A percentile compares a stretch with the other conserved stretches of the same genome.
Conservation (phyloP, 176 grass and related monocot species). For the Secale cereale region DNA sequence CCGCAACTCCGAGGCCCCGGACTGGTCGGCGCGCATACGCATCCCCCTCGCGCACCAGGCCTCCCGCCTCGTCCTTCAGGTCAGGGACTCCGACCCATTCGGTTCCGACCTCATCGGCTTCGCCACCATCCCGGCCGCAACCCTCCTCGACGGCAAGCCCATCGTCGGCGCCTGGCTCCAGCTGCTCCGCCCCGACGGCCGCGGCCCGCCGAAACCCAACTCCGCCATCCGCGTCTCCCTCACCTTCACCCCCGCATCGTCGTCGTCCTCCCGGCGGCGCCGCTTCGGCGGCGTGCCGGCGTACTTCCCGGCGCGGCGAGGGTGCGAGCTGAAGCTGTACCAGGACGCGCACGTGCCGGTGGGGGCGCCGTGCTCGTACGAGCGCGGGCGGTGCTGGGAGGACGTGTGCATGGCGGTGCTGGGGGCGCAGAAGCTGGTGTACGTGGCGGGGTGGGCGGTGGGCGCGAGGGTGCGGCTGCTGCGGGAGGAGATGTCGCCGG, state of each 20-base stretch:
- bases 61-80: constrained; percentile 33
- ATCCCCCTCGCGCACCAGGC: constrained; percentile 63
- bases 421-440: constrained; percentile 66
- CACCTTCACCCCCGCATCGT: constrained; percentile 11
- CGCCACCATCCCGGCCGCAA: constrained; percentile 25
- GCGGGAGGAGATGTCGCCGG: constrained; percentile 34
- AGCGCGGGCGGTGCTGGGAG: constrained; percentile 74
- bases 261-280: background rate
- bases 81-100: constrained; percentile 69
- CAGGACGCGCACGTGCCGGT: constrained; percentile 64
- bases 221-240: constrained; percentile 41
- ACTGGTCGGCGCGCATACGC: constrained; percentile 36
- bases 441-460: constrained; percentile 83
- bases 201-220: constrained; percentile 8
- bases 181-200: constrained; percentile 35
- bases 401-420: constrained; percentile 75
- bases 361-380: constrained; percentile 29
- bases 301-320: constrained; percentile 55
- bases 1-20: constrained; percentile 52
- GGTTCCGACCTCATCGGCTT: constrained; percentile 71
- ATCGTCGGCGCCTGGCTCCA: background rate
- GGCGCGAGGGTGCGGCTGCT: constrained; percentile 39
- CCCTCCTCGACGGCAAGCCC: background rate
- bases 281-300: constrained; percentile 30
- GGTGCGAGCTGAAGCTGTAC: constrained; percentile 64